phyloP scores from a whole-genome alignment of 2,329 filamentous ascomycete species.

The Colletotrichum liriopes region DNA sequence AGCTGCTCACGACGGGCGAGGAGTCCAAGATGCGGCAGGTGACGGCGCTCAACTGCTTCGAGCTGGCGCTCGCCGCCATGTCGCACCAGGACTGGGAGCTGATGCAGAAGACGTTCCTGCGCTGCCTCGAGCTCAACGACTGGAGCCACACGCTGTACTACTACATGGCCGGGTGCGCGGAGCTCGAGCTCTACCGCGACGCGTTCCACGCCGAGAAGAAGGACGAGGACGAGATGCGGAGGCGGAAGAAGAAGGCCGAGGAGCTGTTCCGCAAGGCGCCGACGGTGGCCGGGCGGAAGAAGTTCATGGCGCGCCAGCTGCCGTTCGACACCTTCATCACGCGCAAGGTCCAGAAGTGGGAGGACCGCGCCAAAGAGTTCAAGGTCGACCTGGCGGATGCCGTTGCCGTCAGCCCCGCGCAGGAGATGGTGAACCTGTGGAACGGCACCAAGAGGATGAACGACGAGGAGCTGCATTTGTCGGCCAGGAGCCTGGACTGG shows the following conservation, averaged over 20 bases:
- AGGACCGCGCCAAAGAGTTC: slow-evolving; percentile 79
- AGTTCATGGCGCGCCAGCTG: slow-evolving; percentile 89
- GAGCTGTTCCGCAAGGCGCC: slow-evolving; percentile 81
- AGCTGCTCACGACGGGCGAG: slow-evolving; percentile 72
- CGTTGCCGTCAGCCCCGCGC: slow-evolving; percentile 83
- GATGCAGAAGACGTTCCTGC: slow-evolving; percentile 81
- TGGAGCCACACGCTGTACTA: slow-evolving; percentile 94
- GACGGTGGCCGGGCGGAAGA: slow-evolving; percentile 84
- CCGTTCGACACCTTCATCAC: slow-evolving; percentile 91
- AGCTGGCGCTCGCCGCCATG: slow-evolving; percentile 84
- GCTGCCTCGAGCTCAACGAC: slow-evolving; percentile 85
- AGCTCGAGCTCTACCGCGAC: slow-evolving; percentile 86
- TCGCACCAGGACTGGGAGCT: slow-evolving; percentile 83
- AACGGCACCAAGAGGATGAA: slow-evolving; percentile 89
- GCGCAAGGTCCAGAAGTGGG: slow-evolving; percentile 91
- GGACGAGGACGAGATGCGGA: slow-evolving; percentile 62
- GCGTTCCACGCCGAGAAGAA: slow-evolving; percentile 56
- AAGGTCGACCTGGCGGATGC: slow-evolving; percentile 82
- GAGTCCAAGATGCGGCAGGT: slow-evolving; percentile 89
- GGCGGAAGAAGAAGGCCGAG: slow-evolving; percentile 76
- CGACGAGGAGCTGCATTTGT: slow-evolving; percentile 73
- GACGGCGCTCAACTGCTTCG: slow-evolving; percentile 87
- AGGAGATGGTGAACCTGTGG: slow-evolving; percentile 97
- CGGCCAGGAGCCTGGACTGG: slow-evolving; percentile 76
- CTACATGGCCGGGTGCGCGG: slow-evolving; percentile 85